Evolutionary conservation across 2,329 filamentous ascomycete genomes (phyloP), one percentile per base, ranked within the genome.

Genomic region (Plenodomus tracheiphilus): DNA sequence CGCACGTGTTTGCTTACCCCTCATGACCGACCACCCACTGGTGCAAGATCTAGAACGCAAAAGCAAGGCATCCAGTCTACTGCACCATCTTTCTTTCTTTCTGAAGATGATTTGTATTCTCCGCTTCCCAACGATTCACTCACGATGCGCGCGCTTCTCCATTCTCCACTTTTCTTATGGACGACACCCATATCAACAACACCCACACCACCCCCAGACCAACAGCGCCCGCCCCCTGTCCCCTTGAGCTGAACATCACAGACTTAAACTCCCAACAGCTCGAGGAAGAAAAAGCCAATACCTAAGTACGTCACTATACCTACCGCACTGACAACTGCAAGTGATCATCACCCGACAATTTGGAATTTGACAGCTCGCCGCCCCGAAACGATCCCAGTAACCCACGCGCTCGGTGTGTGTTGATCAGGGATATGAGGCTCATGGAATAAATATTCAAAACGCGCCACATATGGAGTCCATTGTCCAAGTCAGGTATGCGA

Each of bases 361-460:
- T 38, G 36, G 35, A 32, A 32, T 32, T 25, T 25, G 28, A 32
- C 28, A 32, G 18, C 17, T 30, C 32, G n/a, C n/a, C n/a, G n/a
- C n/a, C n/a, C n/a, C n/a, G n/a, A n/a, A n/a, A n/a, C n/a, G 15
- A 45, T 45, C 42, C 42, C 17, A 32, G 42, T 20, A 39, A 11
- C 35, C n/a, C 35, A 45, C 35, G 42, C 42, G 35, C 21, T 25
- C n/a, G 28, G 20, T 28, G 42, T 16, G 41, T 47, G 34, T 37
- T 38, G 20, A 40, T 6, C 6, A 22, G 35, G n/a, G n/a, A 15
- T 46, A 30, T 47, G 49, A 55, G 52, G 52, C 49, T 41, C n/a
- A n/a, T n/a, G n/a, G n/a, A n/a, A n/a, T n/a, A n/a, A n/a, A n/a
- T n/a, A n/a, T n/a, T n/a, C n/a, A n/a, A n/a, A n/a, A n/a, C n/a